These are phyloP conservation scores for Geotrichum siamense DNA, from an alignment of 1,139 yeast genomes.

Conservation along the genomic window DNA sequence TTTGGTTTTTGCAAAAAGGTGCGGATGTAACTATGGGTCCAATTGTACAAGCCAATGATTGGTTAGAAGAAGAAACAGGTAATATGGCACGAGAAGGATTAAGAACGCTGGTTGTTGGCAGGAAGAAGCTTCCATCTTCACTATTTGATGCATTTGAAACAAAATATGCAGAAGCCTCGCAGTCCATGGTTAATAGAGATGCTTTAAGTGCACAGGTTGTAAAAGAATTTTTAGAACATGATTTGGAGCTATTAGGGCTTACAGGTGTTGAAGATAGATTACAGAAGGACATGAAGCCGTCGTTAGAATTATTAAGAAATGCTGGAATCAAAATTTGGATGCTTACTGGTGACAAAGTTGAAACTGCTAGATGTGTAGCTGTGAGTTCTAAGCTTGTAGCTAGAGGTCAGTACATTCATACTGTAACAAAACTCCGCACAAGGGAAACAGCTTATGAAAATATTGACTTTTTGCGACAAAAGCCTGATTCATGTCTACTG, in stretches of 20 bases:
- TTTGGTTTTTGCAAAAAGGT: slow-evolving; percentile 86
- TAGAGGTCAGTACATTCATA: slow-evolving; percentile 89
- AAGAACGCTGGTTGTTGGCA: slow-evolving; percentile 86
- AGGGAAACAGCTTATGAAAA: slow-evolving; percentile 52
- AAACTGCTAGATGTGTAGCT: slow-evolving; percentile 95
- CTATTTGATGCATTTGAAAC: slow-evolving; percentile 55
- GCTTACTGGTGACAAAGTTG: slow-evolving; percentile 98
- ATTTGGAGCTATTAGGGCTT: slow-evolving; percentile 78
- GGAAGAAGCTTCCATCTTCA: slow-evolving; percentile 55
- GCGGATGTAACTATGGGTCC: slow-evolving; percentile 94
- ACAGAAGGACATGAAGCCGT: slow-evolving; percentile 83
- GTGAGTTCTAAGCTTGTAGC: slow-evolving; percentile 87
- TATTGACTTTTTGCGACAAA: slow-evolving; percentile 60
- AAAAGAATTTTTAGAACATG: slow-evolving; percentile 64
- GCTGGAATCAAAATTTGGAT: slow-evolving; percentile 98
- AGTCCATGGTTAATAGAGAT: slow-evolving; percentile 77
- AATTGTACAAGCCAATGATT: slow-evolving; percentile 79
- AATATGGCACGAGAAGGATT: slow-evolving; percentile 98
- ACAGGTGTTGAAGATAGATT: slow-evolving; percentile 97
- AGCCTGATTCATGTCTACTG: slow-evolving; percentile 67
- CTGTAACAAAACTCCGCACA: slow-evolving; percentile 53
- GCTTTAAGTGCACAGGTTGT: slow-evolving; percentile 62
- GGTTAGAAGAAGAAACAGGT: slow-evolving; percentile 96
- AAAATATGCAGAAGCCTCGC: slow-evolving; percentile 63
- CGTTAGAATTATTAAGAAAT: slow-evolving; percentile 84